Evolutionary conservation across 2,329 filamentous ascomycete species (phyloP).

Genomic region (Botrytis squamosa): DNA sequence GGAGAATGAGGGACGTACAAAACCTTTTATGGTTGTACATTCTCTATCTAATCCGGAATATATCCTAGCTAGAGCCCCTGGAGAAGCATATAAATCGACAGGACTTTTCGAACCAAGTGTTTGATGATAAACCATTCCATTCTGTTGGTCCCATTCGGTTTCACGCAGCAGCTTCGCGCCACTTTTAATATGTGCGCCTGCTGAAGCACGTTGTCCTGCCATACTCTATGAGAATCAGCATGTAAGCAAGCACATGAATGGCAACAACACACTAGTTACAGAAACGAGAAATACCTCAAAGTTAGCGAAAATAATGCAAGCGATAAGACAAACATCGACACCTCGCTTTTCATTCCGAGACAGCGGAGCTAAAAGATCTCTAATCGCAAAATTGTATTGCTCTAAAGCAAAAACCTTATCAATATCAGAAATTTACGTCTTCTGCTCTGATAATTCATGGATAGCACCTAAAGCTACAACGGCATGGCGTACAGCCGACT

Average conservation of each 20-base stretch:
- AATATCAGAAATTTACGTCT: background rate
- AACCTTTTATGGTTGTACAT: background rate
- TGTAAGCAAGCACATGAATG: background rate
- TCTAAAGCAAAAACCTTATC: constrained; percentile 26
- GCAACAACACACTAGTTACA: background rate
- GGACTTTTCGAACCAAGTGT: background rate
- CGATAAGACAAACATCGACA: constrained; percentile 28
- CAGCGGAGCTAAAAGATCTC: constrained; percentile 21
- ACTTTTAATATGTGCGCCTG: constrained; percentile 23
- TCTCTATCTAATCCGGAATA: background rate
- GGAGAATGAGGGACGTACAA: background rate
- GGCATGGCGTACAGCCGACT: constrained; percentile 30
- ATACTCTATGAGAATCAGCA: constrained; percentile 26
- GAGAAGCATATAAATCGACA: background rate
- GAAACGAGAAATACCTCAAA: constrained; percentile 27
- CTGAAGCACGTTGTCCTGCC: constrained; percentile 23
- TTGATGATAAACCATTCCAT: constrained; percentile 6
- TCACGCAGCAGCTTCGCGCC: constrained; percentile 26
- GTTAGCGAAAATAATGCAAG: constrained; percentile 29
- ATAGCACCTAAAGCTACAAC: constrained; percentile 31
- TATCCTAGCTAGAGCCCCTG: background rate
- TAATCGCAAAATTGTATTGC: constrained; percentile 29
- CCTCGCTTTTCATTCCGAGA: constrained; percentile 17
- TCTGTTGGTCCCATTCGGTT: constrained; percentile 19
- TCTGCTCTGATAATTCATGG: constrained; percentile 25